Base-by-base conservation (phyloP, 1,284 basidiomycete species). In the Cystobasidium sp. region DNA sequence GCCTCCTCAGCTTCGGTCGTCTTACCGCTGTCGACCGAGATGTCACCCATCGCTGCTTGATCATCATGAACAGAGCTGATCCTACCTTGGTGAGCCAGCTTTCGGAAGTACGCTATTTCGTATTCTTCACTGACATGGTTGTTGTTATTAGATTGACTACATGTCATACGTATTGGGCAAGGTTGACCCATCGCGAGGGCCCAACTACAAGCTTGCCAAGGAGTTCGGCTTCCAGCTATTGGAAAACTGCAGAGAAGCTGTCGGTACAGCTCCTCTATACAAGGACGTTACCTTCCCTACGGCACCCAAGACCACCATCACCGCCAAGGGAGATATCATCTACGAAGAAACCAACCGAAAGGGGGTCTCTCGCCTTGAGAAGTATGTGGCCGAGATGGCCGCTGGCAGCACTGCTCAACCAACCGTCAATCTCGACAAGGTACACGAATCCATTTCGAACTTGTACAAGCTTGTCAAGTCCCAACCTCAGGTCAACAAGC, bases 201-300 rank as follows among this genome's bases (percentile, higher is more conserved):
- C 94, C 78, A 97, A 89, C 8, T 98, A 97, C 84, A 88, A 88
- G 80, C 88, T 97, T 49, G 96, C 93, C 58, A 98, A 98, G 85
- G 91, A 96, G 83, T 97, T 98, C 80, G 96, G 94, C 68, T 93
- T 97, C 82, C 91, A 95, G 82, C 88, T 99, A 68, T 90, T 99
- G 78, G 91, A 97, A 83, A 99, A 99, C 84, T 94, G 92, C 76
- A 87, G 88, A 69, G 92, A 94, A 82, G 91, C 91, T 59, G 83
- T 96, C 52, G 88, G 87, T n/a, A 87, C 90, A 75, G 87, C 92
- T 10, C 94, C 94, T 0, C 84, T 93, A 14, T 97, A 97, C 84
- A 94, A 94, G 84, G 94, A 95, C 85, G 92, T 98, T 44, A 97
- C 95, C 9, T 96, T 97, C 88, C 97, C 97, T 8, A 99, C 96